Evolutionary conservation across 2,329 filamentous ascomycete species (phyloP), one percentile per base, ranked within the genome.

Genomic region (Scytalidium sp.): DNA sequence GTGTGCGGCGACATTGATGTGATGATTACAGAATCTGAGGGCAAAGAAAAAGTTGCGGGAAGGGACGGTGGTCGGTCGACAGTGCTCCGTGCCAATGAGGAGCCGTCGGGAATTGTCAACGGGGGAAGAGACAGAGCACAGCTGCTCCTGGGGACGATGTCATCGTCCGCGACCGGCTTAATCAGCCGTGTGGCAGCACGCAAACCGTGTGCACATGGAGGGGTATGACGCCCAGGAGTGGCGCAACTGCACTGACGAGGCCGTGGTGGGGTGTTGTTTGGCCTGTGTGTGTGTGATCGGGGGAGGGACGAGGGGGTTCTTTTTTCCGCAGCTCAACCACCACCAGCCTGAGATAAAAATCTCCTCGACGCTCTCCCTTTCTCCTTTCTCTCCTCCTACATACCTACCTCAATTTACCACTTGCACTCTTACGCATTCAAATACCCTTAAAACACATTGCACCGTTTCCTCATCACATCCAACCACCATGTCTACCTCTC

Each of bases 381-480:
- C 13, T 15, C 13, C 32, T 15, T 15, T 36, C 32, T 36, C 15
- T n/a, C 32, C 15, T n/a, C 32, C 32, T 15, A 15, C 32, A n/a
- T 36, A 36, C 13, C 13, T 15, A 36, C 6, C 32, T 36, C 32
- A n/a, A 17, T 27, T 21, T 11, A 25, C 44, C 19, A 21, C 20
- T 23, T 62, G 54, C 53, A 97, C 96, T 92, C 75, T 90, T 74
- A 87, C 78, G 74, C 90, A 92, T 74, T 88, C 97, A 66, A 94
- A 97, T 66, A 92, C 97, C 79, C 84, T 99, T 73, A 99, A 99
- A 83, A 85, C 90, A 79, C 75, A 87, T 70, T 94, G 94, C 86
- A 99, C 94, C 68, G 91, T 96, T n/a, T n/a, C n/a, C n/a, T n/a
- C n/a, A n/a, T n/a, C 22, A 17, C 32, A 23, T 11, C 25, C 44